Percentiles rank a stretch among this genome's conserved stretches.
Evolutionary conservation across 768 basidiomycete species (phyloP).

Genomic region (Panellus pusillus): DNA sequence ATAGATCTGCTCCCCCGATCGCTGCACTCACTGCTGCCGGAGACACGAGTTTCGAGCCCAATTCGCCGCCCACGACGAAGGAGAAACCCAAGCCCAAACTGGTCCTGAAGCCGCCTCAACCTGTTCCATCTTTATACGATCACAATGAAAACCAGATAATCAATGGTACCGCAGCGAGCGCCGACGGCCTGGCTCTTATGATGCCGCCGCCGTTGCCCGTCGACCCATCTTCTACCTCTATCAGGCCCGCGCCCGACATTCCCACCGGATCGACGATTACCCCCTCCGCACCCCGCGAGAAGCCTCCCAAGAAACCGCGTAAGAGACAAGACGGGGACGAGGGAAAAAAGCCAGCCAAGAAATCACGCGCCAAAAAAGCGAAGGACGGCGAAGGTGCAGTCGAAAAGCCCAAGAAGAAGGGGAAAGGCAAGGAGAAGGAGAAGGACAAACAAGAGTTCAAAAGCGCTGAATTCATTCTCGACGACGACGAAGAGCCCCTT

Average conservation of each 20-base stretch:
- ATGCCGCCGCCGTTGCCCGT: no score
- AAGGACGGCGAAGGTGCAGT: constrained; percentile 22
- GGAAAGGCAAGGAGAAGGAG: constrained; percentile 35
- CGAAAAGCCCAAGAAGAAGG: constrained; percentile 24
- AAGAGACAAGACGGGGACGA: constrained; percentile 30
- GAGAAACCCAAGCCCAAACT: background rate
- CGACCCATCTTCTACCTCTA: no score
- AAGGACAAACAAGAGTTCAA: constrained; percentile 39
- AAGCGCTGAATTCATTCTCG: constrained; percentile 43
- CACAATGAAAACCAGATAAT: background rate
- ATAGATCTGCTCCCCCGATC: constrained; percentile 8
- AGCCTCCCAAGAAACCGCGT: constrained; percentile 28
- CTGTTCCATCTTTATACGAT: background rate
- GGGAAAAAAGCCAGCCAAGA: constrained; percentile 20
- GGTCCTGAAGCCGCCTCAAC: background rate
- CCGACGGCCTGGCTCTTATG: no score
- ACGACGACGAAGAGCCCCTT: constrained; percentile 23
- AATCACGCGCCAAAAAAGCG: constrained; percentile 24
- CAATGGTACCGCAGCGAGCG: background rate
- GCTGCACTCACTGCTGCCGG: constrained; percentile 1
- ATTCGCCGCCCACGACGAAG: constrained; percentile 1
- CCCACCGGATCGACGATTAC: background rate
- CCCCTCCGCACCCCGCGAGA: background rate
- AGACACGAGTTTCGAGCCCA: constrained; percentile 7
- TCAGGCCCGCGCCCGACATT: no score